phyloP scores from a whole-genome alignment of 169 alveolate species.

The Sarcocystis neurona region DNA sequence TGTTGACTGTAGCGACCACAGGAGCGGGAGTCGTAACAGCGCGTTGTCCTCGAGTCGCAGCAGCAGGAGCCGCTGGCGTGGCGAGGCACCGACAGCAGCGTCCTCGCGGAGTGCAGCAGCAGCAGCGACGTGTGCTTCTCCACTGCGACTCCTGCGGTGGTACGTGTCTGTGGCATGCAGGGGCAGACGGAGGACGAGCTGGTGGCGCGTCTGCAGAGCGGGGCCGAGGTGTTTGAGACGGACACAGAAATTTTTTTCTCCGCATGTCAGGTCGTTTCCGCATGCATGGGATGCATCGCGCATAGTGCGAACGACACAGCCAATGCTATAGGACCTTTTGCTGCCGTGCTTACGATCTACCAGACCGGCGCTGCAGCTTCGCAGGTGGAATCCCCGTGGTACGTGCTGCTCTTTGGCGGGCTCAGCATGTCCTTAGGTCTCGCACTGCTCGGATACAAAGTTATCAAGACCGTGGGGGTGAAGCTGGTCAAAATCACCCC shows the following conservation, averaged over 20 bases:
- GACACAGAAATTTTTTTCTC: slow-evolving; percentile 72
- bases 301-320: slow-evolving; percentile 88
- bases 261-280: slow-evolving; percentile 75
- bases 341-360: slow-evolving; percentile 69
- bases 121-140: not conserved
- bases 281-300: slow-evolving; percentile 79
- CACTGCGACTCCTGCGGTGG: no score
- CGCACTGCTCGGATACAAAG: slow-evolving; percentile 78
- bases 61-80: no score
- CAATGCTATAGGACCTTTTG: slow-evolving; percentile 84
- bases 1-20: no score
- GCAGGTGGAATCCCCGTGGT: slow-evolving; percentile 77
- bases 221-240: slow-evolving; percentile 68
- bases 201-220: slow-evolving; percentile 42
- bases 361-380: slow-evolving; percentile 59
- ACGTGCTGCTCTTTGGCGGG: slow-evolving; percentile 81
- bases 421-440: slow-evolving; percentile 81
- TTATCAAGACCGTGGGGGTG: slow-evolving; percentile 52
- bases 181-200: slow-evolving; percentile 27
- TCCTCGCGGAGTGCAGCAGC: not conserved
- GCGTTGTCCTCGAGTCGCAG: not conserved
- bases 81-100: no score
- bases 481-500: slow-evolving; percentile 78
- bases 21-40: not conserved
- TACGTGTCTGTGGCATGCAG: not conserved